A percentile compares a stretch with the other conserved stretches of the same genome.
These are phyloP conservation scores for Psilocybe mexicana DNA, from an alignment of 1,284 basidiomycete genomes.

Conservation along the genomic window DNA sequence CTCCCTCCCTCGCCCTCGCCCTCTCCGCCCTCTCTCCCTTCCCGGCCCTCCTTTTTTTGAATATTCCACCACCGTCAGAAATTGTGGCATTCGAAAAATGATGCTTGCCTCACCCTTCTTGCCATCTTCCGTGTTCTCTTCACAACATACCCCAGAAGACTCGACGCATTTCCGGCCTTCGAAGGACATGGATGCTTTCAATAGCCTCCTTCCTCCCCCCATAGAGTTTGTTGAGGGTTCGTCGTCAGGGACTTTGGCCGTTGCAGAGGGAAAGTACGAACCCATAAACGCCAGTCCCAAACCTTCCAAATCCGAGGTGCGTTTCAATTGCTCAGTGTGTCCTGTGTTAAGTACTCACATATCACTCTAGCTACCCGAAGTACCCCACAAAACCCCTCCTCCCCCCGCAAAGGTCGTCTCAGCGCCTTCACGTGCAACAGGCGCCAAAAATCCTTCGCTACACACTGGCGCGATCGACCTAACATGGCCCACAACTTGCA, in stretches of 20 bases:
- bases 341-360: constrained; percentile 4
- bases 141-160: constrained; percentile 49
- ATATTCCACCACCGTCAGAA: not conserved
- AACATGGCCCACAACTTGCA: constrained; percentile 51
- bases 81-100: constrained; percentile 22
- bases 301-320: constrained; percentile 39
- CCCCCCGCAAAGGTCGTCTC: constrained; percentile 20
- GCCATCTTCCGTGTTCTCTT: constrained; percentile 49
- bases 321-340: constrained; percentile 5
- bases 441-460: constrained; percentile 38
- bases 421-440: constrained; percentile 25
- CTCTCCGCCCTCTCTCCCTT: constrained; percentile 3
- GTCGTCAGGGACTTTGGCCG: constrained; percentile 66
- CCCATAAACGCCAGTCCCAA: constrained; percentile 63
- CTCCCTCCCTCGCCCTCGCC: not conserved
- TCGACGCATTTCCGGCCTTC: constrained; percentile 59
- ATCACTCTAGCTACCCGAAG: constrained; percentile 13
- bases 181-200: constrained; percentile 72
- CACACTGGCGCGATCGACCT: constrained; percentile 55
- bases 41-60: constrained; percentile 2
- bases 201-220: constrained; percentile 68
- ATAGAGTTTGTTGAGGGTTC: constrained; percentile 82
- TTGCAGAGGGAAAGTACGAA: constrained; percentile 73
- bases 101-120: constrained; percentile 60
- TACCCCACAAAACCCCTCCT: constrained; percentile 21